phyloP scores from a whole-genome alignment of 805 yeast species.

The Kazachstania martiniae region DNA sequence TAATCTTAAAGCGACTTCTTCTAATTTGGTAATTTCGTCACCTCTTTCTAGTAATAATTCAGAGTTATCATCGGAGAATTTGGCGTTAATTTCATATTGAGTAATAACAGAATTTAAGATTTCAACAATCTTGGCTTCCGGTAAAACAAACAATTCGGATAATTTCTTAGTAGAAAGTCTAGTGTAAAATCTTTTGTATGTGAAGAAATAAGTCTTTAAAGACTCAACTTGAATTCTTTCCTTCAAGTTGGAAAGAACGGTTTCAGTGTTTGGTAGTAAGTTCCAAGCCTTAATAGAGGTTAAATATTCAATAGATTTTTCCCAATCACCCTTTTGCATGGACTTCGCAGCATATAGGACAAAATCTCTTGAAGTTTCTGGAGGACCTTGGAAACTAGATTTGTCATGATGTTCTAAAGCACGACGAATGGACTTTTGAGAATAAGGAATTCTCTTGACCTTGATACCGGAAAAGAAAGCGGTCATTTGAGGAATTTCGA shows the following conservation, averaged over 20 bases:
- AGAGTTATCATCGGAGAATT: conserved; percentile 52
- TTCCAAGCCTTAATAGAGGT: conserved; percentile 62
- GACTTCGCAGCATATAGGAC: conserved; percentile 87
- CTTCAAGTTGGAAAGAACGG: conserved; percentile 59
- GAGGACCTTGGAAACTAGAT: conserved; percentile 94
- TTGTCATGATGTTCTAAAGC: conserved; percentile 87
- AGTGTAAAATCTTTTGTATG: conserved; percentile 65
- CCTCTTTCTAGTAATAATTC: conserved; percentile 62
- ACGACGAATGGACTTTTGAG: conserved; percentile 80
- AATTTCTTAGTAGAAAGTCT: conserved; percentile 62
- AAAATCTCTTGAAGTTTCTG: conserved; percentile 90
- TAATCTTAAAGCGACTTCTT: conserved; percentile 75
- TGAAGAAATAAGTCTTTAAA: conserved; percentile 82
- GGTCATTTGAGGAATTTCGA: conserved; percentile 88
- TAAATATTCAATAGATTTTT: conserved; percentile 58
- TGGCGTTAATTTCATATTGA: conserved; percentile 64
- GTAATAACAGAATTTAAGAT: conserved; percentile 68
- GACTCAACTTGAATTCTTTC: conserved; percentile 82
- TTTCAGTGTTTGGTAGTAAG: conserved; percentile 58
- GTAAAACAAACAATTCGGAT: conserved; percentile 54
- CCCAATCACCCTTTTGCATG: conserved; percentile 86
- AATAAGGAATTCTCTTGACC: conserved; percentile 45
- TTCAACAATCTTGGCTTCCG: conserved; percentile 43
- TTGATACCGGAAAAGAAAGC: conserved; percentile 49
- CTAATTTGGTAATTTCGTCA: conserved; percentile 73